Evolutionary conservation across 441 rosid species (phyloP), one percentile per base, ranked within the genome.

Genomic region (Biscutella laevigata): DNA sequence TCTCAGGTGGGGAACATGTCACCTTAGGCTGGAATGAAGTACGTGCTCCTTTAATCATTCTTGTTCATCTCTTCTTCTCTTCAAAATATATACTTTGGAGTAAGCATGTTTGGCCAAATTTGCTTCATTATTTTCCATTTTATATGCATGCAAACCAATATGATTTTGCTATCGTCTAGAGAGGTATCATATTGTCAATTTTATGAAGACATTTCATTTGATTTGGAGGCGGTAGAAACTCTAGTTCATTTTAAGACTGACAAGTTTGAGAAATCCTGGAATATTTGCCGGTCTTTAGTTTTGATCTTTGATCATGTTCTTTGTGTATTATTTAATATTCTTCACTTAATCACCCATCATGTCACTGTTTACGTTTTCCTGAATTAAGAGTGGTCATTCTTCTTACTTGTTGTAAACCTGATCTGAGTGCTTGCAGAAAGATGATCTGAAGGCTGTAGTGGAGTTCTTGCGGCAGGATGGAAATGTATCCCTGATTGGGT

Each of bases 1-100:
- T 86, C 50, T 92, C 99, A 34, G 99, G 88, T 12, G 99, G 99
- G 61, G 99, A 92, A 44, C 83, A 86, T 68, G 99, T 92, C 28
- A 79, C 88, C 44, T 66, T 88, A 61, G 99, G 99, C 14, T 86
- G 94, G 92, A 59, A 86, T 67, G 99, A 92, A 78, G 99, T 92
- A 70, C 66, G 84, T 70, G 17, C 28, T 50, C 22, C 34, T 57
- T 28, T 33, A 4, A n/a, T 48, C 25, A 16, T 41, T 35, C 24
- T 35, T 26, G 5, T 19, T 48, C 10, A 24, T 56, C 33, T 40
- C 43, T 13, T 51, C 12, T 42, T 5, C 13, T 26, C 27, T 48
- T 56, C 29, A 17, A 25, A 6, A 48, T 26, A 33, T 43, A 27
- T 37, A 14, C 9, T 36, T 26, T 51, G 15, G 14, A 9, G 40